These are phyloP conservation scores for Naegleria gruberi DNA, from an alignment of 208 protist genomes.

Conservation along the genomic window DNA sequence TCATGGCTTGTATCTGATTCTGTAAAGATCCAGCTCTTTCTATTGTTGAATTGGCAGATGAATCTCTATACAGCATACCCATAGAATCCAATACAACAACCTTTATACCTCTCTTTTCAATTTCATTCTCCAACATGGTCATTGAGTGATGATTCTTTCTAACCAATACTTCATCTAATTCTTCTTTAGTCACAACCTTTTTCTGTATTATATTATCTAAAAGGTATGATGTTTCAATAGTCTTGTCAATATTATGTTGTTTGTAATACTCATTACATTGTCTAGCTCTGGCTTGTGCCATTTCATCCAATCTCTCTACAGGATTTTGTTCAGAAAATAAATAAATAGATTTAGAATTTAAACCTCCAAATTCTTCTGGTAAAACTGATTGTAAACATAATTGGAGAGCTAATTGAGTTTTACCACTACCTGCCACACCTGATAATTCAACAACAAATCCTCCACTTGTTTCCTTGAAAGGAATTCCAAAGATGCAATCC, in stretches of 20 bases:
- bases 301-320: background rate
- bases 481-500: background rate
- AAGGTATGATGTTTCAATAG: background rate
- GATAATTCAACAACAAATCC: background rate
- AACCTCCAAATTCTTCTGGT: background rate
- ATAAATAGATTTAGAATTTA: background rate
- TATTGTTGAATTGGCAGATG: background rate
- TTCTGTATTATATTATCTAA: background rate
- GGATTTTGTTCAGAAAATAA: background rate
- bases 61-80: background rate
- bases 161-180: background rate
- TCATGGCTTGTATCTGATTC: background rate
- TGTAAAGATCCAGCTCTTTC: background rate
- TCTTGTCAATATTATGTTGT: background rate
- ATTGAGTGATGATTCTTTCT: background rate
- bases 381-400: background rate
- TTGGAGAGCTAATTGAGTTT: background rate
- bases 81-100: background rate
- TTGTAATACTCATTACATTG: background rate
- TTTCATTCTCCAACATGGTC: background rate
- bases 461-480: background rate
- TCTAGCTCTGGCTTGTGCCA: background rate
- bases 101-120: background rate
- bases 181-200: background rate
- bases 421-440: background rate